Percentiles rank a stretch among this genome's conserved stretches.
These are phyloP conservation scores for Chrysosporium keratinophilum DNA, from an alignment of 2,329 filamentous ascomycete genomes.

Conservation along the genomic window DNA sequence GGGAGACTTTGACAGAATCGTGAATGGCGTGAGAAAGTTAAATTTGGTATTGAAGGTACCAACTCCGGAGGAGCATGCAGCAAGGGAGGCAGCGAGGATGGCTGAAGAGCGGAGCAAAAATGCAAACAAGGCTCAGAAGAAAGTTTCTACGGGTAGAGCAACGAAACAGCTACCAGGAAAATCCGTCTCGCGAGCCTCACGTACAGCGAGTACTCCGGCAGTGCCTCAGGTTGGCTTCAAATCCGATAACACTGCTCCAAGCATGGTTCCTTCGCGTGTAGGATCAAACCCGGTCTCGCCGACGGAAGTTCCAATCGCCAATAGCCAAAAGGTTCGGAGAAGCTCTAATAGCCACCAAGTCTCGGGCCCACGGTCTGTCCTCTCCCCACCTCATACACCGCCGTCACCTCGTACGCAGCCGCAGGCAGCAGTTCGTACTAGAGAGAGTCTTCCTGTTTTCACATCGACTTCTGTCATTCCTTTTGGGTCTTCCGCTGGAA, in stretches of 20 bases:
- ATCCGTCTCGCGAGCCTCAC: neutral
- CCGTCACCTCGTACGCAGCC: conserved; percentile 11
- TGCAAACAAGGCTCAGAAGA: neutral
- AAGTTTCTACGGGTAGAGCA: neutral
- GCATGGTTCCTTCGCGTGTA: neutral
- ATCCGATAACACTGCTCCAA: neutral
- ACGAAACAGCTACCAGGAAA: conserved; percentile 4
- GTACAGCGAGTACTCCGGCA: neutral
- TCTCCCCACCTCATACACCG: conserved; percentile 14
- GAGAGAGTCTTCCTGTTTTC: conserved; percentile 41
- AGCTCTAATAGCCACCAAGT: neutral
- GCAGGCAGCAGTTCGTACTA: conserved; percentile 25
- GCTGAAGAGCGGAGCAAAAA: conserved; percentile 32
- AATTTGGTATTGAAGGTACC: conserved; percentile 50
- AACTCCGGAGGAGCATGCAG: conserved; percentile 47
- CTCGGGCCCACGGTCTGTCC: conserved; percentile 1
- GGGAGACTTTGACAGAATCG: conserved; percentile 34
- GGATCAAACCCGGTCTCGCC: conserved; percentile 2
- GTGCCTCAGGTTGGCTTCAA: neutral
- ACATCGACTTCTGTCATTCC: conserved; percentile 38
- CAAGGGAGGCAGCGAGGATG: conserved; percentile 38
- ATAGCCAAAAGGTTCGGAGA: neutral
- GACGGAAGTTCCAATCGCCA: neutral
- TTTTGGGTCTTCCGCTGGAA: conserved; percentile 25
- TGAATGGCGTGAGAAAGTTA: conserved; percentile 44